A percentile compares a stretch with the other conserved stretches of the same genome.
Evolutionary conservation across 805 yeast species (phyloP).

Genomic region (Kockiozyma suomiensis): DNA sequence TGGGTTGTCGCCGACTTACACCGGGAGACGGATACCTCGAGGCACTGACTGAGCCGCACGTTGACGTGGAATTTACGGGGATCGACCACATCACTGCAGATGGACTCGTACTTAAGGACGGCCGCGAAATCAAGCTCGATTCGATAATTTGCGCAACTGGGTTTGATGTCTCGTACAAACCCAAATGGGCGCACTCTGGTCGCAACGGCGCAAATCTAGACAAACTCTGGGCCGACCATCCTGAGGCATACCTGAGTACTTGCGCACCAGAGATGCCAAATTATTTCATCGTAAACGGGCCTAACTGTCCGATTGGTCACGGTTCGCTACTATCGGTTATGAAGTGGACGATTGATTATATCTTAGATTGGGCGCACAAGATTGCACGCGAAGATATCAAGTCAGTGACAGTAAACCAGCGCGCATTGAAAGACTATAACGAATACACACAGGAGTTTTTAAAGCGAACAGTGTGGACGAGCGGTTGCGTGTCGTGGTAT

Average conservation of each 20-base stretch:
- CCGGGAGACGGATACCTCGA: slow-evolving; percentile 33
- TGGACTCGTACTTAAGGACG: slow-evolving; percentile 25
- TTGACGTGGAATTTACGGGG: slow-evolving; percentile 7
- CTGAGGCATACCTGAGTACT: slow-evolving; percentile 21
- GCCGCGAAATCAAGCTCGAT: slow-evolving; percentile 2
- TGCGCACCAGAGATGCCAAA: slow-evolving; percentile 28
- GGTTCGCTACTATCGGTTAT: slow-evolving; percentile 4
- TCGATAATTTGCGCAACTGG: slow-evolving; percentile 10
- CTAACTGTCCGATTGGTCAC: slow-evolving; percentile 16
- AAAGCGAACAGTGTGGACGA: slow-evolving; percentile 1
- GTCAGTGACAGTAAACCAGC: slow-evolving; percentile 1
- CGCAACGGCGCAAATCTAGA: slow-evolving; percentile 16
- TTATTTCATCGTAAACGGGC: slow-evolving; percentile 24
- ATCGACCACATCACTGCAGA: slow-evolving; percentile 14
- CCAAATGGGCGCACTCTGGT: slow-evolving; percentile 24
- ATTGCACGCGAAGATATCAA: slow-evolving; percentile 17
- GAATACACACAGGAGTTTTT: slow-evolving; percentile 7
- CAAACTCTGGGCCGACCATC: slow-evolving; percentile 23
- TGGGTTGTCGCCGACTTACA: slow-evolving; percentile 33
- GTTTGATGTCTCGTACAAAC: slow-evolving; percentile 23
- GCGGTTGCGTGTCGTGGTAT: slow-evolving; percentile 14
- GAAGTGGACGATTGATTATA: slow-evolving; percentile 15
- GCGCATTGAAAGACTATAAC: slow-evolving; percentile 1
- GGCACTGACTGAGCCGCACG: slow-evolving; percentile 19
- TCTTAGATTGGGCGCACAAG: slow-evolving; percentile 8